Percentiles rank a stretch among this genome's conserved stretches.
Conservation (phyloP, 345 rosid species). For the Linum usitatissimum region DNA sequence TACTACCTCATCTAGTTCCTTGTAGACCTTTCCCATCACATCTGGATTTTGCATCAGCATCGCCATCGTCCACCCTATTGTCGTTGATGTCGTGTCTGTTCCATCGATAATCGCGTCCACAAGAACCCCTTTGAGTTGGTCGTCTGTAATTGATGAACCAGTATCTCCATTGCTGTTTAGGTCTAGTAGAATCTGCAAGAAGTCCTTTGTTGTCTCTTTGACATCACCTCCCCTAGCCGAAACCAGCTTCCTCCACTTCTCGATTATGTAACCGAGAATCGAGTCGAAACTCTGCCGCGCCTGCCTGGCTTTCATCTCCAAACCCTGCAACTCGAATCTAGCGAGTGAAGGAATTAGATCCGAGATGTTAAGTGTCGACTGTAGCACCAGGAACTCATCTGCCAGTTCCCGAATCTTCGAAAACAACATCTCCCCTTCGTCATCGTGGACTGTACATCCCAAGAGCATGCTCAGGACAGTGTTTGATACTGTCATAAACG, state of each 20-base stretch:
- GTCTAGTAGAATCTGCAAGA: not conserved
- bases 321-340: not conserved
- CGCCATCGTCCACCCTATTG: constrained; percentile 21
- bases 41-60: constrained; percentile 13
- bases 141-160: not conserved
- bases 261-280: not conserved
- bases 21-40: constrained; percentile 10
- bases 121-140: not conserved
- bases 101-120: constrained; percentile 12
- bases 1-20: constrained; percentile 19
- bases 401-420: not conserved
- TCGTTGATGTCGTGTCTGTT: constrained; percentile 15
- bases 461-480: not conserved
- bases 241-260: not conserved
- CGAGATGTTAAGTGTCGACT: not conserved
- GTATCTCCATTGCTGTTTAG: not conserved
- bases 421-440: not conserved
- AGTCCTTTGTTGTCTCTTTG: not conserved
- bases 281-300: not conserved
- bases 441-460: not conserved
- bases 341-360: not conserved
- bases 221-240: not conserved
- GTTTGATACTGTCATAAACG: not conserved
- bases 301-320: not conserved
- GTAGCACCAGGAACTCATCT: not conserved